These are phyloP conservation scores for Lizanozyma gosingica DNA, from an alignment of 1,139 yeast genomes.

Conservation along the genomic window DNA sequence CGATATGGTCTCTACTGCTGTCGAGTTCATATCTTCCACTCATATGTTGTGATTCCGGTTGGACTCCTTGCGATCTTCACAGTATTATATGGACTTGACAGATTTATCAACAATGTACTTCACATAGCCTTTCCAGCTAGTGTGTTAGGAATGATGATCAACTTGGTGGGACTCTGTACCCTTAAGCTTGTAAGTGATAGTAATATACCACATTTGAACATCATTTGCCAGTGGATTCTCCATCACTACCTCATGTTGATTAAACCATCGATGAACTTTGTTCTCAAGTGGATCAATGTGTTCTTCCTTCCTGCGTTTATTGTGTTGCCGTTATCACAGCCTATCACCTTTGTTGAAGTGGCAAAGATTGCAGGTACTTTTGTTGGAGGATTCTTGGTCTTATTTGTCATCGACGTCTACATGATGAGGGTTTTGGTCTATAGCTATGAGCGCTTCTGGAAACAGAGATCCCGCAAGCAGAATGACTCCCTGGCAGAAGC, in stretches of 20 bases:
- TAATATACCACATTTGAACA: constrained; percentile 3
- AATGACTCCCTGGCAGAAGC: constrained; percentile 2
- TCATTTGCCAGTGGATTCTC: constrained; percentile 23
- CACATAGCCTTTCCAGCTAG: constrained; percentile 64
- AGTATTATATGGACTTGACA: constrained; percentile 58
- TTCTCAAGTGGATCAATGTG: constrained; percentile 69
- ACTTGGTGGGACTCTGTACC: constrained; percentile 40
- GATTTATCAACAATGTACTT: constrained; percentile 37
- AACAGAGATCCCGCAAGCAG: constrained; percentile 11
- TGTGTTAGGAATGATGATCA: constrained; percentile 64
- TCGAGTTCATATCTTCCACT: constrained; percentile 2
- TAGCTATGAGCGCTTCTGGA: constrained; percentile 27
- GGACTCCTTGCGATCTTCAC: constrained; percentile 26
- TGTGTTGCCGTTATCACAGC: constrained; percentile 56
- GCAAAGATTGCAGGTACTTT: constrained; percentile 69
- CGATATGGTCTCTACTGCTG: not conserved
- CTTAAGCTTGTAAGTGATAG: constrained; percentile 9
- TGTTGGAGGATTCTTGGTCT: constrained; percentile 48
- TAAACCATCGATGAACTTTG: constrained; percentile 61
- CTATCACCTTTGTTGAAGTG: constrained; percentile 59
- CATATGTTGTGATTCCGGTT: constrained; percentile 27
- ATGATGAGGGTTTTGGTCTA: constrained; percentile 38
- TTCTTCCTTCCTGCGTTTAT: constrained; percentile 75
- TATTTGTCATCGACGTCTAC: constrained; percentile 38
- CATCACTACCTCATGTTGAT: constrained; percentile 37